Percentiles rank a stretch among this genome's conserved stretches.
These are phyloP conservation scores for Eutypella sp. DNA, from an alignment of 2,329 filamentous ascomycete species.

Conservation along the genomic window DNA sequence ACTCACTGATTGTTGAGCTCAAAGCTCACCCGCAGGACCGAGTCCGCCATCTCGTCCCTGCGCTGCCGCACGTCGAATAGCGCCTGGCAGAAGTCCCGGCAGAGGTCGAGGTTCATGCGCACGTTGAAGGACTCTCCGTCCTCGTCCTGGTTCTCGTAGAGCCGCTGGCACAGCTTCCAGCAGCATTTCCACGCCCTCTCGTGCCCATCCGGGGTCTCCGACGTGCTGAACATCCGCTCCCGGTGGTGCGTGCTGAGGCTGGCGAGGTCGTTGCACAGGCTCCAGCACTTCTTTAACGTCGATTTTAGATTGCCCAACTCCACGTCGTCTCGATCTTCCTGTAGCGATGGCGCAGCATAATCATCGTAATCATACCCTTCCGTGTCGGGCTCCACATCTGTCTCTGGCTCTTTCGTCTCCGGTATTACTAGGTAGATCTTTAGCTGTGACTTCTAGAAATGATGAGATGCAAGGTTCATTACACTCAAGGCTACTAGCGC, in stretches of 20 bases:
- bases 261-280: conserved; percentile 83
- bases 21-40: conserved; percentile 85
- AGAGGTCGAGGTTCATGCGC: conserved; percentile 74
- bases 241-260: conserved; percentile 80
- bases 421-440: conserved; percentile 43
- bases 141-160: conserved; percentile 78
- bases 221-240: conserved; percentile 70
- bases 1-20: conserved; percentile 85
- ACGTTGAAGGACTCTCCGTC: conserved; percentile 62
- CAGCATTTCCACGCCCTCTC: conserved; percentile 91
- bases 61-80: conserved; percentile 80
- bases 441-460: conserved; percentile 13
- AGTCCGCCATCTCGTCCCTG: conserved; percentile 76
- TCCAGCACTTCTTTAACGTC: conserved; percentile 87
- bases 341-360: conserved; percentile 37
- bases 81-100: conserved; percentile 86
- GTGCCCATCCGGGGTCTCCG: conserved; percentile 69
- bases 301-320: conserved; percentile 66
- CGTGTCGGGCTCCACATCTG: conserved; percentile 47
- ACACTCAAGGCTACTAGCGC: conserved; percentile 76
- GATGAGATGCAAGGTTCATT: conserved; percentile 20
- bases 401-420: conserved; percentile 42
- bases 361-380: conserved; percentile 50
- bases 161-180: conserved; percentile 85
- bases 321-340: conserved; percentile 38